A percentile compares a stretch with the other conserved stretches of the same genome.
Conservation (phyloP, 805 yeast species). For the Nakazawaea molendinolei region DNA sequence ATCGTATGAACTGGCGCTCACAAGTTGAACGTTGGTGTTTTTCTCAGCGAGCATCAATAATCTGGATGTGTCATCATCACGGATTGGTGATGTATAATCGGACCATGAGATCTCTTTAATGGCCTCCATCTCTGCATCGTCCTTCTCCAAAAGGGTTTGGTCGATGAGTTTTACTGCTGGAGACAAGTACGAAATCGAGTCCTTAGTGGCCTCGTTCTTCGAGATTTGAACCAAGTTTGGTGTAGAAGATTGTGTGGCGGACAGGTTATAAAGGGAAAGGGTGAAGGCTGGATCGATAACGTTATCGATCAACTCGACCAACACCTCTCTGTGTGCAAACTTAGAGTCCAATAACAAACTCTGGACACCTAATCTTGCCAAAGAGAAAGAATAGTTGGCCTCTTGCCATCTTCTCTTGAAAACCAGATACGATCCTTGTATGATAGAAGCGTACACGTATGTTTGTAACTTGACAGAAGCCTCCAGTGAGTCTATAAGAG, state of each 20-base stretch:
- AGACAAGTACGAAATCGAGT: slow-evolving; percentile 26
- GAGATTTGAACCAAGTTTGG: slow-evolving; percentile 46
- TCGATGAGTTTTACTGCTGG: slow-evolving; percentile 31
- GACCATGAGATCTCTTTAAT: slow-evolving; percentile 40
- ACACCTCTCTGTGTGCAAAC: slow-evolving; percentile 30
- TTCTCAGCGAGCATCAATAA: slow-evolving; percentile 37
- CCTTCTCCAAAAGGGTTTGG: slow-evolving; percentile 27
- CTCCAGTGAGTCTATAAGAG: slow-evolving; percentile 28
- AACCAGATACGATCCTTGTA: slow-evolving; percentile 36
- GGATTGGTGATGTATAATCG: slow-evolving; percentile 49
- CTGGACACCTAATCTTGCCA: slow-evolving; percentile 57
- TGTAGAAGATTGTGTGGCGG: slow-evolving; percentile 19
- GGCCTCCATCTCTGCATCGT: slow-evolving; percentile 18
- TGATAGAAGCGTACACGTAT: slow-evolving; percentile 27
- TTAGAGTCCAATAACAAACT: slow-evolving; percentile 33
- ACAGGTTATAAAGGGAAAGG: slow-evolving; percentile 28
- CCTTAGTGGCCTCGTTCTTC: slow-evolving; percentile 31
- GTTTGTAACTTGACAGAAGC: slow-evolving; percentile 27
- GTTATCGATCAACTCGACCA: slow-evolving; percentile 50
- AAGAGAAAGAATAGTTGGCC: slow-evolving; percentile 46
- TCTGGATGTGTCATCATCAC: slow-evolving; percentile 68
- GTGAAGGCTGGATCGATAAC: slow-evolving; percentile 61
- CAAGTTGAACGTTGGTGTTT: slow-evolving; percentile 23
- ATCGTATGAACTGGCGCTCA: slow-evolving; percentile 47
- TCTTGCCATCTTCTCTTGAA: slow-evolving; percentile 48